These are phyloP conservation scores for Terfezia claveryi DNA, from an alignment of 495 filamentous ascomycete genomes.

Conservation along the genomic window DNA sequence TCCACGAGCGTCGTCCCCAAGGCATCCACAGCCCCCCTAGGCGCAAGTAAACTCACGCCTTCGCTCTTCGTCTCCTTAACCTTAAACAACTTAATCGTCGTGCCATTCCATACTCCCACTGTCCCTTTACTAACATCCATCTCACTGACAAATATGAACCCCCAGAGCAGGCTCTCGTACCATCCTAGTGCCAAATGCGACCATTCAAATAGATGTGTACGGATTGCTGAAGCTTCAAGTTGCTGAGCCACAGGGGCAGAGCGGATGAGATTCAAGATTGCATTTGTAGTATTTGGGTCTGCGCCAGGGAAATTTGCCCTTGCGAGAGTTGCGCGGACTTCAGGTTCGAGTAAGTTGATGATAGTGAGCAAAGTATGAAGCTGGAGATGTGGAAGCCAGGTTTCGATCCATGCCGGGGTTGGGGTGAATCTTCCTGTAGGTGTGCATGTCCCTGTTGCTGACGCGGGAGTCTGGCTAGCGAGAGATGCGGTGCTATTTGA, in stretches of 20 bases:
- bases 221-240: slow-evolving; percentile 52
- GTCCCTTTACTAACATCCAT: slow-evolving; percentile 73
- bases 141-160: slow-evolving; percentile 80
- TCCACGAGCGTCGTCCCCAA: slow-evolving; percentile 82
- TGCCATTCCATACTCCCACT: slow-evolving; percentile 91
- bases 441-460: slow-evolving; percentile 15
- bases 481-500: slow-evolving; percentile 67
- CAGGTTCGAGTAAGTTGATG: slow-evolving; percentile 37
- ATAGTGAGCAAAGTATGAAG: slow-evolving; percentile 74
- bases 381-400: slow-evolving; percentile 79
- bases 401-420: slow-evolving; percentile 63
- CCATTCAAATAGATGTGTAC: slow-evolving; percentile 89
- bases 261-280: slow-evolving; percentile 16
- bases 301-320: slow-evolving; percentile 4
- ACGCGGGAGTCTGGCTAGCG: slow-evolving; percentile 37
- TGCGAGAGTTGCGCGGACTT: slow-evolving; percentile 15
- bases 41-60: slow-evolving; percentile 60
- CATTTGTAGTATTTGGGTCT: slow-evolving; percentile 11
- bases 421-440: slow-evolving; percentile 47
- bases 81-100: slow-evolving; percentile 63
- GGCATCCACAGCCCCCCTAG: slow-evolving; percentile 82
- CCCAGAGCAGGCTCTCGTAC: slow-evolving; percentile 90
- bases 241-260: slow-evolving; percentile 27
- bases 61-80: slow-evolving; percentile 66
- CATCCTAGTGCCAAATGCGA: slow-evolving; percentile 77